Evolutionary conservation across 306 rosid genomes (phyloP), one percentile per base, ranked within the genome.

Genomic region (Astragalus glycyphyllos): DNA sequence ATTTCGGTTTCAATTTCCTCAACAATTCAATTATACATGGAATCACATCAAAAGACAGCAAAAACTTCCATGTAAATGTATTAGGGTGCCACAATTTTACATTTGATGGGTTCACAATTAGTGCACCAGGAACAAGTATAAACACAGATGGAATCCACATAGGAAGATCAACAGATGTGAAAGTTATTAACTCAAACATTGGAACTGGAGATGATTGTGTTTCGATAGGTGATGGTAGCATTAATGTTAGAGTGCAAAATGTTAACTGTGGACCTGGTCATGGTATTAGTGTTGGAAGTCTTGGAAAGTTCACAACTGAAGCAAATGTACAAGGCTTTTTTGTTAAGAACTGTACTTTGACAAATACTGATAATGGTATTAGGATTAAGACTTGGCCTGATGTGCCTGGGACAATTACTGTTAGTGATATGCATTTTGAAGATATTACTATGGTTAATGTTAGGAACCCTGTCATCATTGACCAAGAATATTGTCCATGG

Each of bases 111-210:
- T n/a, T 72, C 26, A 72, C 15, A 35, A 1, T 72, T 16, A 34
- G 4, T 47, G 77, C 77, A 26, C 77, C 77, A 1, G 2, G 0
- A 2, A 4, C 13, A 0, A 72, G 77, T 16, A 37, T 23, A 1
- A 72, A 72, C 69, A 72, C 77, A 0, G 77, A 72, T 17, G 77
- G 77, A 20, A 72, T 72, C 51, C 77, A 72, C 59, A 35, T 72
- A 5, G 69, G 60, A 72, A 72, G 38, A 48, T 59, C 77, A 32
- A 31, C 50, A 5, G 15, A 41, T 35, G 31, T 70, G 1, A 70
- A 57, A 20, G 38, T 70, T 42, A 9, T 57, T 1, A 56, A 70
- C 55, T 5, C 65, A 3, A 42, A 70, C 16, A 70, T 70, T 14
- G 66, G 15, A 0, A 56, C 75, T 0, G 75, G 75, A n/a, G 75